Base-by-base conservation (phyloP, 2,329 filamentous ascomycete genomes). In the Colletotrichum sp. region DNA sequence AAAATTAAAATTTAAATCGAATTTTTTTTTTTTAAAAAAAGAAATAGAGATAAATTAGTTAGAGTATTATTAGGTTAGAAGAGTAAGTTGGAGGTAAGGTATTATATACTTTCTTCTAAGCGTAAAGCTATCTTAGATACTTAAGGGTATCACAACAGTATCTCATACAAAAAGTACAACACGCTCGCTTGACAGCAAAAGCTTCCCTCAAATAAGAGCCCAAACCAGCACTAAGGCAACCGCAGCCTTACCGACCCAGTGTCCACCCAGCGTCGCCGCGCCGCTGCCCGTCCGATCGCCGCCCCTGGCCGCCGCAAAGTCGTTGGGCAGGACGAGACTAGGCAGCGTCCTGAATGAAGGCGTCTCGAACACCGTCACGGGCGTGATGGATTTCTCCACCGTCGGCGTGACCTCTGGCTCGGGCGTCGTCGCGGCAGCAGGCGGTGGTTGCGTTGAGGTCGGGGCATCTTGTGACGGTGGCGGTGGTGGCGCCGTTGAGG, bases 341-440 rank as follows among this genome's bases (percentile, higher is more conserved):
- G 74, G 74, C 34, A 73, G 3, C 22, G 71, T 55, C 27, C 28
- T 12, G 48, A 74, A 74, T 27, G 64, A 30, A 9, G 70, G 70
- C 28, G 65, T 73, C 48, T 55, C 74, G 22, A 76, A 73, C 5
- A 76, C 74, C 12, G 74, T 76, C 30, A 76, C 71, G 8, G 70
- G 74, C 19, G 74, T 74, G 25, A 74, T 28, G 1, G 74, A 48
- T 2, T 9, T 25, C 25, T 19, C 48, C 22, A 16, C n/a, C 19
- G 63, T 30, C 19, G 32, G 15, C n/a, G 44, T 55, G 4, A 22
- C 65, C 9, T 30, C 13, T 1, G 30, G 28, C 57, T 22, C 25
- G 11, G 57, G 36, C 4, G 52, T 13, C 30, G 32, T 44, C 6
- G 16, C 16, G 2, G 30, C 44, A 4, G 60, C 55, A 61, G 34